A percentile compares a stretch with the other conserved stretches of the same genome.
These are phyloP conservation scores for Mycosphaerella sp. DNA, from an alignment of 2,329 filamentous ascomycete species.

Conservation along the genomic window DNA sequence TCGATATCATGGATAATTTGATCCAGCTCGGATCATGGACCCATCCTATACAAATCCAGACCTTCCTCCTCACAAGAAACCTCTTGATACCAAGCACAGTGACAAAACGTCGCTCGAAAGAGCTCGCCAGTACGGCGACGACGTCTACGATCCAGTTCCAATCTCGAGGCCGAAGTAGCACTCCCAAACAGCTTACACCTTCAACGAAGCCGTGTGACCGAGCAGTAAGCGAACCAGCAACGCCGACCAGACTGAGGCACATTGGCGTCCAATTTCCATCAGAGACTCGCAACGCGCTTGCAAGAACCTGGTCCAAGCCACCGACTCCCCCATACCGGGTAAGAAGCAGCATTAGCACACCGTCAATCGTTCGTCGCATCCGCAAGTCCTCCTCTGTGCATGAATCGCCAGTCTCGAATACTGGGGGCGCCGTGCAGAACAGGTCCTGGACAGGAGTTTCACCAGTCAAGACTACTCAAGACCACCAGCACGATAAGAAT, in stretches of 20 bases:
- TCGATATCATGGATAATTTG: constrained; percentile 15
- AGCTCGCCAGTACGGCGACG: not conserved
- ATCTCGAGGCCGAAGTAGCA: not conserved
- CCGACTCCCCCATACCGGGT: not conserved
- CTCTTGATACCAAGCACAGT: constrained; percentile 12
- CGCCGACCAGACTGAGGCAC: not conserved
- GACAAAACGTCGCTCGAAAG: not conserved
- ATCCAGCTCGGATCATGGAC: constrained; percentile 9
- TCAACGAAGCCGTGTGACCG: not conserved
- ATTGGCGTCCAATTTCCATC: not conserved
- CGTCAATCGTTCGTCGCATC: not conserved
- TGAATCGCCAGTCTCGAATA: no score
- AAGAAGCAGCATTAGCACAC: not conserved
- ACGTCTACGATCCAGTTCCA: no score
- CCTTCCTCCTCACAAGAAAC: constrained; percentile 14
- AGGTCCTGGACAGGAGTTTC: no score
- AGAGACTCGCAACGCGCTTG: not conserved
- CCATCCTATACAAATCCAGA: constrained; percentile 17
- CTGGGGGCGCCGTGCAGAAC: no score
- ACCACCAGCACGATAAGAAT: not conserved
- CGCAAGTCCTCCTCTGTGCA: no score
- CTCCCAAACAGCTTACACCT: not conserved
- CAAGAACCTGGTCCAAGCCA: not conserved
- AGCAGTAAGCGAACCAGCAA: not conserved
- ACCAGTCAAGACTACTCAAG: not conserved